A percentile compares a stretch with the other conserved stretches of the same genome.
phyloP scores from a whole-genome alignment of 192 early-diverging fungal species.

The Podila minutissima region DNA sequence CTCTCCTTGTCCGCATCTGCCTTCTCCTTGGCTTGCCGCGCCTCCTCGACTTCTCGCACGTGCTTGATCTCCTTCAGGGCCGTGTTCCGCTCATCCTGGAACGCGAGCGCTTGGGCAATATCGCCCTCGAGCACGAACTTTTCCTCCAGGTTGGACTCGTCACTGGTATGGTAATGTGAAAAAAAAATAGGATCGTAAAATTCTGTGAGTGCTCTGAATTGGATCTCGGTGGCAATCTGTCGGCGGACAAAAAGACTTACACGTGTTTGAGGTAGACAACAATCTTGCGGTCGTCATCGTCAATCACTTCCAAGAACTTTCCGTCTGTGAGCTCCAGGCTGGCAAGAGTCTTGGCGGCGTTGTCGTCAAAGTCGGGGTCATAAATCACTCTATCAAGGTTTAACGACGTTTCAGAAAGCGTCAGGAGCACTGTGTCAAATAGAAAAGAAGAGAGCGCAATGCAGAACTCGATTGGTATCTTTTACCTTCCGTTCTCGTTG shows the following conservation, averaged over 20 bases:
- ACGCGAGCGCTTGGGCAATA: neutral
- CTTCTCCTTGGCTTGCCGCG: neutral
- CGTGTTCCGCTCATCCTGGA: neutral
- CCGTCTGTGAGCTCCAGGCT: constrained; percentile 70
- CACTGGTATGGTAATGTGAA: neutral
- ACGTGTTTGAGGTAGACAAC: constrained; percentile 39
- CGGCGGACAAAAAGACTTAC: constrained; percentile 9
- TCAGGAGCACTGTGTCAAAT: neutral
- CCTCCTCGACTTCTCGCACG: neutral
- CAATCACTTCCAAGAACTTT: constrained; percentile 65
- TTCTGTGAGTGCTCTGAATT: no score
- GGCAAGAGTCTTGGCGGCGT: constrained; percentile 64
- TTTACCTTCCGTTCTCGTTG: constrained; percentile 58
- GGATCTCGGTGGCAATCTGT: no score
- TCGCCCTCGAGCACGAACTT: neutral
- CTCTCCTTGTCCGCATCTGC: neutral
- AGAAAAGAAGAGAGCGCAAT: neutral
- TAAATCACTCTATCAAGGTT: constrained; percentile 74
- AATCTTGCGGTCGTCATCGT: constrained; percentile 61
- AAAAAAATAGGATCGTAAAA: no score
- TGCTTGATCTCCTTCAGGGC: neutral
- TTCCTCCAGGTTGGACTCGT: neutral
- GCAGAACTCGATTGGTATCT: neutral
- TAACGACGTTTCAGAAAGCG: neutral
- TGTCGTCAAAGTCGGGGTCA: constrained; percentile 92